Evolutionary conservation across 805 yeast genomes (phyloP).

Genomic region (Saccharomycopsis selenospora): DNA sequence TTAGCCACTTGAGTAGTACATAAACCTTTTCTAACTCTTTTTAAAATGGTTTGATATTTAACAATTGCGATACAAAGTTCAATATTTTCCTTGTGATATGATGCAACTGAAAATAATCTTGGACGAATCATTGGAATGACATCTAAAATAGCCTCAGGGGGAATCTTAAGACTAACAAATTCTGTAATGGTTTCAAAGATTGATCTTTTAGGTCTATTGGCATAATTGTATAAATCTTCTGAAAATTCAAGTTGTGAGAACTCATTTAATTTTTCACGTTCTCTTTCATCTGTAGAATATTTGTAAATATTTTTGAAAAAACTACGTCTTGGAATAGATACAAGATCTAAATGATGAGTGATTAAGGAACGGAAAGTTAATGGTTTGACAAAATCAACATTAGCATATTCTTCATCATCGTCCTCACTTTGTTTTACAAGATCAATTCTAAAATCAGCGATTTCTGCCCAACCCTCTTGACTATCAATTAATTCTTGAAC

Average conservation of each 20-base stretch:
- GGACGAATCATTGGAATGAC: constrained; percentile 74
- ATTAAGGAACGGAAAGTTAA: constrained; percentile 67
- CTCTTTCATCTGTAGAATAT: constrained; percentile 69
- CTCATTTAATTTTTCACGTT: constrained; percentile 67
- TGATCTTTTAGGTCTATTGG: constrained; percentile 88
- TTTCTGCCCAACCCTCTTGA: constrained; percentile 61
- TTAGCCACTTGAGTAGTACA: constrained; percentile 70
- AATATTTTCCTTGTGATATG: constrained; percentile 40
- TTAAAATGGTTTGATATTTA: constrained; percentile 73
- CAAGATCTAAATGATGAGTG: constrained; percentile 75
- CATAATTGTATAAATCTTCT: constrained; percentile 82
- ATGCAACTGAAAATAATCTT: constrained; percentile 79
- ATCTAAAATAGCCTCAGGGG: constrained; percentile 69
- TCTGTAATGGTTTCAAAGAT: constrained; percentile 77
- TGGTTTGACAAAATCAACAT: constrained; percentile 55
- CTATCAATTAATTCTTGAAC: constrained; percentile 59
- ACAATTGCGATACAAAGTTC: constrained; percentile 81
- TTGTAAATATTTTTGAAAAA: constrained; percentile 72
- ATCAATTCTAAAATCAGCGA: constrained; percentile 54
- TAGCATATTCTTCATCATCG: constrained; percentile 29
- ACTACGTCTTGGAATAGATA: constrained; percentile 74
- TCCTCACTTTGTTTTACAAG: constrained; percentile 33
- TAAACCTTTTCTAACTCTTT: constrained; percentile 69
- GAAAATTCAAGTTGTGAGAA: constrained; percentile 64
- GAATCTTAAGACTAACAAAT: constrained; percentile 68